Percentiles rank a stretch among this genome's conserved stretches.
Conservation (phyloP, 495 filamentous ascomycete species). For the Letharia columbiana region DNA sequence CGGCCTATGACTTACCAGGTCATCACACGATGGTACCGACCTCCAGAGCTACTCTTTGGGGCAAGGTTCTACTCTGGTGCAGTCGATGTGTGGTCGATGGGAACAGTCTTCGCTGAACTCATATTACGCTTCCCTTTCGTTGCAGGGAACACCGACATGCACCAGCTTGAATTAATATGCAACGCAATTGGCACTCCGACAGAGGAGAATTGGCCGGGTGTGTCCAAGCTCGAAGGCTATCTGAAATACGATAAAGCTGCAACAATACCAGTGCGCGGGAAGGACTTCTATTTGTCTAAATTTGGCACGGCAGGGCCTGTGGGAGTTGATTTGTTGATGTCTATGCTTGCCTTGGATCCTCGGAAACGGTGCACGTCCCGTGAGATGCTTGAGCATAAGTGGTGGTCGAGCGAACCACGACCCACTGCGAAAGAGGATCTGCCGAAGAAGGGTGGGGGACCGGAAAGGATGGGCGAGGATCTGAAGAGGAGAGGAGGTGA, state of each 20-base stretch:
- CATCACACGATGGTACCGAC: conserved; percentile 94
- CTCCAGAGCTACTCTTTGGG: conserved; percentile 86
- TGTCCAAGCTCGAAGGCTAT: conserved; percentile 71
- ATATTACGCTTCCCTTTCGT: conserved; percentile 72
- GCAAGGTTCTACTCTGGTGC: conserved; percentile 81
- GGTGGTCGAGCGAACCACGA: conserved; percentile 76
- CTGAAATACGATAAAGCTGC: conserved; percentile 46
- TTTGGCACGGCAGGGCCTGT: conserved; percentile 72
- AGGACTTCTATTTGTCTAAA: conserved; percentile 56
- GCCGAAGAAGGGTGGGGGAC: conserved; percentile 59
- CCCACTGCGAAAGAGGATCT: conserved; percentile 79
- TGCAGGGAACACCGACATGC: conserved; percentile 70
- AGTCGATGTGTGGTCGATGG: conserved; percentile 95
- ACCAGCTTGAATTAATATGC: conserved; percentile 71
- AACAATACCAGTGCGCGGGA: conserved; percentile 51
- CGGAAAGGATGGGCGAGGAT: conserved; percentile 73
- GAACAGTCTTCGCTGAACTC: conserved; percentile 86
- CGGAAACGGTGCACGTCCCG: conserved; percentile 66
- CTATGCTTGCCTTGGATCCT: conserved; percentile 79
- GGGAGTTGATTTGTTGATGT: conserved; percentile 79
- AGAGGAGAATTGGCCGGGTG: conserved; percentile 93
- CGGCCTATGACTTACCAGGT: conserved; percentile 85
- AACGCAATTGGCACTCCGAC: conserved; percentile 82
- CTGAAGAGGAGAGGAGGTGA: conserved; percentile 72
- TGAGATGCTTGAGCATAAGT: conserved; percentile 70